Percentiles rank a stretch among this genome's conserved stretches.
Conservation (phyloP, 805 yeast species). For the Starmerella gropengiesseri region DNA sequence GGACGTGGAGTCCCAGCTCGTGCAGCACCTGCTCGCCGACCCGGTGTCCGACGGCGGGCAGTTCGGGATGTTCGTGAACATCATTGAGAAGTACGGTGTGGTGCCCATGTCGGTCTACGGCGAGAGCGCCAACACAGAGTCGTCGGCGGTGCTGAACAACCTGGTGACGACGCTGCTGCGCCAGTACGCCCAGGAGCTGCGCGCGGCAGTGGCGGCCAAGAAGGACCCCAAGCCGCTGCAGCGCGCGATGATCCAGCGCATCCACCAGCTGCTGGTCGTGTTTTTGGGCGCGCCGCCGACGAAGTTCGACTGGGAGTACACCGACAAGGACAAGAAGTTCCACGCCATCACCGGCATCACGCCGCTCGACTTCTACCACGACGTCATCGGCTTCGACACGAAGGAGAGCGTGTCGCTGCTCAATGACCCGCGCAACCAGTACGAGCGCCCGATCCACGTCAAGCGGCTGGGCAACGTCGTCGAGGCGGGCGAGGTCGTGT, state of each 20-base stretch:
- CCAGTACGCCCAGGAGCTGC: constrained; percentile 62
- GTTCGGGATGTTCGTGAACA: constrained; percentile 69
- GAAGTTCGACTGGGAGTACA: constrained; percentile 60
- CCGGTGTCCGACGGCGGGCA: constrained; percentile 84
- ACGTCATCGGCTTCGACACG: constrained; percentile 44
- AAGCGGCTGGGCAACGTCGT: constrained; percentile 64
- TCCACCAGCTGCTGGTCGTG: constrained; percentile 55
- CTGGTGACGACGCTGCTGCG: constrained; percentile 59
- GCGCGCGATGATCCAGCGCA: constrained; percentile 40
- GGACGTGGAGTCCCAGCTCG: constrained; percentile 57
- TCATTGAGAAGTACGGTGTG: constrained; percentile 69
- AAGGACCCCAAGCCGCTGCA: constrained; percentile 35
- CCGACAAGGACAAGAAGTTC: constrained; percentile 51
- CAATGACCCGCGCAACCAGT: constrained; percentile 72
- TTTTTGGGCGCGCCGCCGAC: constrained; percentile 75
- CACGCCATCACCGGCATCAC: constrained; percentile 40
- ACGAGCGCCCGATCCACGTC: constrained; percentile 52
- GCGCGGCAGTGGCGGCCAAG: constrained; percentile 37
- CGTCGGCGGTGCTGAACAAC: constrained; percentile 43
- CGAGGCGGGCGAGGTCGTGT: constrained; percentile 59
- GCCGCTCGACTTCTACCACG: constrained; percentile 53
- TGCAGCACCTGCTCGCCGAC: constrained; percentile 51
- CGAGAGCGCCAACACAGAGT: constrained; percentile 50
- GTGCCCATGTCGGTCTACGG: constrained; percentile 68
- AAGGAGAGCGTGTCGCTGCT: constrained; percentile 52